These are phyloP conservation scores for Chaetomium globosum DNA, from an alignment of 2,329 filamentous ascomycete species.

Conservation along the genomic window DNA sequence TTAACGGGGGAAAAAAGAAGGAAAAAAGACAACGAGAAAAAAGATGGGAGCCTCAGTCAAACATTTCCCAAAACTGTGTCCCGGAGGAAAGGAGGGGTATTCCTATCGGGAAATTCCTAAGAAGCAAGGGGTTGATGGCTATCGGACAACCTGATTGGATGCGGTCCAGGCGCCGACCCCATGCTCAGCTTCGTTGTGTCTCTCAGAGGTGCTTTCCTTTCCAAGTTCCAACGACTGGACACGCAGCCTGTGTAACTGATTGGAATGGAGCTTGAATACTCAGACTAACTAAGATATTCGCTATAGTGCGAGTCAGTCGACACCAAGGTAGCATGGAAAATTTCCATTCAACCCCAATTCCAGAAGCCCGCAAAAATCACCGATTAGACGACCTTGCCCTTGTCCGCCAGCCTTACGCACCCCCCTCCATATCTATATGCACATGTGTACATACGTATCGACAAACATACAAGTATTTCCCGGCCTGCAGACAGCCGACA, in stretches of 20 bases:
- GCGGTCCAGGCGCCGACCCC: neutral
- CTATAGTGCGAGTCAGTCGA: neutral
- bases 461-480: neutral
- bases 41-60: no score
- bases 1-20: neutral
- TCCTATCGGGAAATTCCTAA: constrained; percentile 20
- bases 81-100: constrained; percentile 1
- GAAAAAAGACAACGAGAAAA: neutral
- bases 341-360: neutral
- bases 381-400: neutral
- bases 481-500: constrained; percentile 9
- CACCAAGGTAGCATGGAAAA: neutral
- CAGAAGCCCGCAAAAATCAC: neutral
- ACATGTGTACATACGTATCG: neutral
- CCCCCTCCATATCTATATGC: neutral
- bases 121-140: neutral
- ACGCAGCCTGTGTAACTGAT: neutral
- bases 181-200: neutral
- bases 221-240: neutral
- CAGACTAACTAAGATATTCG: neutral
- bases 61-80: neutral
- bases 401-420: neutral
- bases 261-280: neutral
- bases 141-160: constrained; percentile 12
- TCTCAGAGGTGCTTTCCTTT: neutral